Evolutionary conservation across 768 basidiomycete species (phyloP).

Genomic region (Macrolepiota fuliginosa): DNA sequence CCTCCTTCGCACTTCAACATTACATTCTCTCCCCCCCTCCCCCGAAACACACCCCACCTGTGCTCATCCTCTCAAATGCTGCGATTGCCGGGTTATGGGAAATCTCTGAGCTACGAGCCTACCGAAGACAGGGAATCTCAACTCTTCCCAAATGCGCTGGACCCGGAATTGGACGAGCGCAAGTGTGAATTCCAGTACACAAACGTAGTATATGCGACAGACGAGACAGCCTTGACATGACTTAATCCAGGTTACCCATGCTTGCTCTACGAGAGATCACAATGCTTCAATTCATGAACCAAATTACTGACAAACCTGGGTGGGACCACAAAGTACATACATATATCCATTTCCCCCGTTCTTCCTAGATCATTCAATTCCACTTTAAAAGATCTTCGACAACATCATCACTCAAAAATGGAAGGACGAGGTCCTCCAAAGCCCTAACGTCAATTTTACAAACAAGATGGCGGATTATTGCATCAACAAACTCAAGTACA

Average conservation of each 20-base stretch:
- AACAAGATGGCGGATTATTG: conserved; percentile 17
- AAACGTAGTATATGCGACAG: not conserved
- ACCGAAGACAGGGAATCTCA: not conserved
- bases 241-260: not conserved
- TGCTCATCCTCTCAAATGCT: too few species aligned
- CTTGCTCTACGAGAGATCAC: conserved; percentile 28
- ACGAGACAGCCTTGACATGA: not conserved
- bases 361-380: not conserved
- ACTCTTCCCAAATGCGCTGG: conserved; percentile 19
- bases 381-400: conserved; percentile 16
- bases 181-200: conserved; percentile 10
- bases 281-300: conserved; percentile 35
- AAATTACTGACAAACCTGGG: conserved; percentile 29
- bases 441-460: conserved; percentile 14
- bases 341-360: not conserved
- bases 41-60: too few species aligned
- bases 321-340: conserved; percentile 29
- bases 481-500: conserved; percentile 20
- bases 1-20: too few species aligned
- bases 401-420: conserved; percentile 15
- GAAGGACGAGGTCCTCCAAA: conserved; percentile 14
- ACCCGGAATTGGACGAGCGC: not conserved
- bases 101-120: too few species aligned
- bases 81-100: too few species aligned
- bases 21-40: too few species aligned